Evolutionary conservation across 2,329 filamentous ascomycete genomes (phyloP), one percentile per base, ranked within the genome.

Genomic region (Zalaria sp.): DNA sequence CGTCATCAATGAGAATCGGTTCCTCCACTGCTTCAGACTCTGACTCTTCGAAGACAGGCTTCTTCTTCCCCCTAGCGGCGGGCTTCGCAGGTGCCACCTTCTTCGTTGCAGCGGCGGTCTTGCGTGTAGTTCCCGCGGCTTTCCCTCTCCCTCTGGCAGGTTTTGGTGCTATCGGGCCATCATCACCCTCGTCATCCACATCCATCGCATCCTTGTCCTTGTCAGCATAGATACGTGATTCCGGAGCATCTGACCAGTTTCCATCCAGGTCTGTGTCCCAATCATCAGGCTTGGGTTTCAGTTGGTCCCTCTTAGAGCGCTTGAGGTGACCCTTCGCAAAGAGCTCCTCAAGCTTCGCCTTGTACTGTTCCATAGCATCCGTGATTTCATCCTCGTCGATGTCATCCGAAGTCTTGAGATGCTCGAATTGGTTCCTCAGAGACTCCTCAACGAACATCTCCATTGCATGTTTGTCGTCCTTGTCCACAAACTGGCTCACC

Each of bases 211-310:
- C 71, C 8, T 56, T 57, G n/a, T 72, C 68, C 8, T 56, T 57
- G n/a, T 72, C 68, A 3, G 66, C 66, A 44, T 63, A 63, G 36
- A 78, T 68, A 4, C 78, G 59, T 1, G 80, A 83, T 5, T 75
- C 79, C 0, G 83, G 76, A 44, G 86, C 77, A 38, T 91, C 82
- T 46, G 81, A 81, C 88, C 89, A 96, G 39, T 72, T 71, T 0
- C 88, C 91, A 39, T 94, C 81, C 26, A 88, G 66, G 49, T 96
- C 89, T n/a, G 77, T 84, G 55, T 96, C 86, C 87, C 88, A 96
- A 2, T 69, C 71, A 7, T 76, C 73, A 1, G 89, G 89, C 57
- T 79, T 84, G 0, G 84, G 79, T 56, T 83, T 89, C 46, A 52
- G 37, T 26, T 43, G 51, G 40, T 51, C 51, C 42, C 68, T 75